Conservation (phyloP, 257 asterid genomes). For the Solanum tacnaense region DNA sequence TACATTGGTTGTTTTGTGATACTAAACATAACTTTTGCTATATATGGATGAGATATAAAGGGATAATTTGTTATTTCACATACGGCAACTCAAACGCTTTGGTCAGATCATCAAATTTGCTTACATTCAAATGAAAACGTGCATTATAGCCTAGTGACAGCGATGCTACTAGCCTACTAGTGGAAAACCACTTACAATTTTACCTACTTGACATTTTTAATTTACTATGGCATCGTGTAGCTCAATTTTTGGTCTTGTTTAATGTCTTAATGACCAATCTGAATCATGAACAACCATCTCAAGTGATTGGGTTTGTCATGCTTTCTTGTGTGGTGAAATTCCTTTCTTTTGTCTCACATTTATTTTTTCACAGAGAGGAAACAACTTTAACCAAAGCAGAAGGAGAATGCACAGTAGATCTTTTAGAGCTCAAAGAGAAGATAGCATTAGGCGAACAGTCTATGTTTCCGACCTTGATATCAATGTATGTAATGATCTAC, state of each 20-base stretch:
- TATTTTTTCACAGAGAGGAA: slow-evolving; percentile 37
- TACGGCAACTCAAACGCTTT: background rate
- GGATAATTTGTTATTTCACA: background rate
- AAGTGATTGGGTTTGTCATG: background rate
- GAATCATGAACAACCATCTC: background rate
- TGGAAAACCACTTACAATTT: background rate
- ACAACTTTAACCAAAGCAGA: slow-evolving; percentile 40
- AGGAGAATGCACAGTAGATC: slow-evolving; percentile 43
- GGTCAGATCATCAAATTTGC: background rate
- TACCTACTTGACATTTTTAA: background rate
- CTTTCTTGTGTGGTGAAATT: background rate
- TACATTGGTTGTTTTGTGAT: background rate
- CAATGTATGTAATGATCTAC: slow-evolving; percentile 28
- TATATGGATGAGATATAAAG: background rate
- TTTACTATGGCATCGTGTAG: background rate
- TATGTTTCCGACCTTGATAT: slow-evolving; percentile 63
- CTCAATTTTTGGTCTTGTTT: background rate
- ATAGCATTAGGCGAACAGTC: slow-evolving; percentile 60
- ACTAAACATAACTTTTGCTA: background rate
- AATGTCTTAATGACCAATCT: background rate
- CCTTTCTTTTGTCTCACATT: background rate
- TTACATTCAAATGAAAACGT: background rate
- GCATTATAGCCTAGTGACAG: background rate
- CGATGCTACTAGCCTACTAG: background rate
- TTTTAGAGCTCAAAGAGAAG: slow-evolving; percentile 64